Evolutionary conservation across 2,329 filamentous ascomycete genomes (phyloP).

Genomic region (Fusarium chaquense): DNA sequence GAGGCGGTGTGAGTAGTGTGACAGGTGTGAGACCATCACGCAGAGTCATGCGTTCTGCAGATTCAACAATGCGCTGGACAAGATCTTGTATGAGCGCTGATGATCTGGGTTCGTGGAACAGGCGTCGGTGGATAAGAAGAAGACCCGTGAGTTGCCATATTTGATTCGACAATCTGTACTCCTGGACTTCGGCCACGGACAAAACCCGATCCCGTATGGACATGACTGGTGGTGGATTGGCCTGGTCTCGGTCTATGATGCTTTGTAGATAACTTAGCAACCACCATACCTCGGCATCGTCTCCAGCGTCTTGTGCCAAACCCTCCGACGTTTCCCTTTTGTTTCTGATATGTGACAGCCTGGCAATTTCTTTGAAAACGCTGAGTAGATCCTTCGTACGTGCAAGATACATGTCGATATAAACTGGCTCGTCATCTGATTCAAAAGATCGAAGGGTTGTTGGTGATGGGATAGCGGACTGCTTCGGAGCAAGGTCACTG

Average conservation of each 20-base stretch:
- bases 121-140: conserved; percentile 32
- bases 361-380: conserved; percentile 37
- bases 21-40: conserved; percentile 33
- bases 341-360: not conserved
- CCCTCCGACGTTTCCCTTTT: not conserved
- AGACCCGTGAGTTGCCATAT: conserved; percentile 36
- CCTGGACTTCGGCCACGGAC: conserved; percentile 24
- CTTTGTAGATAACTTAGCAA: conserved; percentile 22
- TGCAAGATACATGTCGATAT: conserved; percentile 38
- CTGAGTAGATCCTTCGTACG: conserved; percentile 29
- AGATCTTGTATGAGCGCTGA: conserved; percentile 21
- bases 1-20: conserved; percentile 27
- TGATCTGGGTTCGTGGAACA: conserved; percentile 20
- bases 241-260: conserved; percentile 28
- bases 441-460: conserved; percentile 18
- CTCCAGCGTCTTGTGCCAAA: not conserved
- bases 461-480: conserved; percentile 30
- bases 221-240: conserved; percentile 26
- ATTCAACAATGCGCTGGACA: conserved; percentile 12
- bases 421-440: conserved; percentile 20
- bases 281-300: conserved; percentile 23
- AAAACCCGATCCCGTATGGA: conserved; percentile 21
- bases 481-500: conserved; percentile 24
- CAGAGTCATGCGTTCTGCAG: conserved; percentile 27
- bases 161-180: conserved; percentile 35